Evolutionary conservation across 2,329 filamentous ascomycete species (phyloP), one percentile per base, ranked within the genome.

Genomic region (Fonsecaea monophora): DNA sequence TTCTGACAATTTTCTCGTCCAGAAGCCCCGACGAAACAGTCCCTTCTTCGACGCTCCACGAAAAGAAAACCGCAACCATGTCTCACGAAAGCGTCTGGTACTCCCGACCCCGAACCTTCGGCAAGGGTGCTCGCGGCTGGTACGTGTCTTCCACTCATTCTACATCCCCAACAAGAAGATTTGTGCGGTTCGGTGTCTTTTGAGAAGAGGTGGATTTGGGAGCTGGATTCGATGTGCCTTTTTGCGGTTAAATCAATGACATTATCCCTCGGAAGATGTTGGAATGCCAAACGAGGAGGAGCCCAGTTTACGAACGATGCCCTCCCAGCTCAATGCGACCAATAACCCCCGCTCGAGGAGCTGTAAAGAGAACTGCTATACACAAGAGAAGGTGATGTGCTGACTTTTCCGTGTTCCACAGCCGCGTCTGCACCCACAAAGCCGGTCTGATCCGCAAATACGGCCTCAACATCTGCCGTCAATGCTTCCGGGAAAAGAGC

Each of bases 381-480:
- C n/a, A 8, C 10, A 2, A 18, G 15, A 13, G 21, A 18, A 25
- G 12, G 10, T 12, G 12, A n/a, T 34, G 1, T 55, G 69, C 72
- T 74, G 62, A 75, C 63, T 13, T 9, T 38, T 65, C 54, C 50
- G 62, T 64, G 69, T 69, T 71, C 64, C 53, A 65, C 78, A 92
- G 89, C 87, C 90, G 89, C 80, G 89, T 91, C 81, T 92, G 89
- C 92, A 92, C 93, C 81, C 94, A 99, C 91, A 90, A 88, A 81
- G 94, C 95, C 80, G 95, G 95, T 96, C 90, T 99, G 77, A 97
- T 99, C 89, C 94, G 95, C 87, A 99, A 99, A 87, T 99, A 99
- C 87, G 94, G 95, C 81, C 88, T 97, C 77, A 92, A 80, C 77
- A 88, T 89, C 83, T 89, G 87, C 85, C 86, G 87, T 85, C 84